Evolutionary conservation across 331 rosid genomes (phyloP), one percentile per base, ranked within the genome.

Genomic region (Stylosanthes scabra): DNA sequence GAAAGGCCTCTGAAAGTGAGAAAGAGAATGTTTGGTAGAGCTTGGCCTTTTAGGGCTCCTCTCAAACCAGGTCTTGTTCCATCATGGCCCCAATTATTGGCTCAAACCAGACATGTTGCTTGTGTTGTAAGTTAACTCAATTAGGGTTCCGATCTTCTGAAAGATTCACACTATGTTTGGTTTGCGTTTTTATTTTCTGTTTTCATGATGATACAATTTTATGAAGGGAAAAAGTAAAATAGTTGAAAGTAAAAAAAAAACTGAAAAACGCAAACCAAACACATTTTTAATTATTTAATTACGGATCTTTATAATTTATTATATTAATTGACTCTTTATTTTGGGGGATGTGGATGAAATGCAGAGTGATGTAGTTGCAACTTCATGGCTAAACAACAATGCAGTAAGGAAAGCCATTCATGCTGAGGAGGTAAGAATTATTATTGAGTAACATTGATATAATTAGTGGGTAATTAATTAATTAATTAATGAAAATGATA

Each of bases 21-120:
- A 49, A 90, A 74, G 54, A 88, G 97, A 71, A 90, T 93, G 86
- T 90, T 90, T 76, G 98, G 97, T 54, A 89, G 97, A 71, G 82
- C 82, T 13, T 78, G 82, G 82, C 82, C 82, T 5, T 78, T 44
- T 20, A 27, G 82, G 10, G 82, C 82, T 71, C 82, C 82, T 10
- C 68, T 78, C 28, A 78, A 42, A 71, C 47, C 29, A 52, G 82
- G 82, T 8, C 61, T 11, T 63, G 73, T 78, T 57, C 65, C 82
- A 11, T 56, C 71, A 20, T 78, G 82, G 82, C 82, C 82, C 15
- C 63, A 71, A 37, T 78, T 78, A 37, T 78, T 78, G 52, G 42
- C 82, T 0, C 0, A 42, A 12, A 50, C 47, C 0, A 20, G 3
- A 0, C 77, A 70, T 8, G 66, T 70, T 2, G 3, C 49, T 2